Evolutionary conservation across 2,329 filamentous ascomycete species (phyloP), one percentile per base, ranked within the genome.

Genomic region (Penicillium sp.): DNA sequence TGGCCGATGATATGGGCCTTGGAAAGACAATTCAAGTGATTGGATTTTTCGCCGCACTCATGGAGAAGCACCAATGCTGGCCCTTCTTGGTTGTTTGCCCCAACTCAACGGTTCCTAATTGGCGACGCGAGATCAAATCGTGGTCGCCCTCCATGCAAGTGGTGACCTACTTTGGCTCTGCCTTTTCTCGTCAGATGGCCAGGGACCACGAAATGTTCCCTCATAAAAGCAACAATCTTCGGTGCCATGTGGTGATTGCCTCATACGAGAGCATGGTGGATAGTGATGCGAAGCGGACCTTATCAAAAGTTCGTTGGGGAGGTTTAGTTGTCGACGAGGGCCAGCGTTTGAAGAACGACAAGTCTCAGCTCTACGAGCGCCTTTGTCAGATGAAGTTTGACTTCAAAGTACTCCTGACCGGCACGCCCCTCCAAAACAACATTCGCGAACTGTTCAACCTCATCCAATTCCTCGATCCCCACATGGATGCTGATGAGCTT

Each of bases 1-100:
- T 96, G 5, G 92, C 92, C 0, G 92, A 98, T 57, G 92, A 98
- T 59, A 98, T 98, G 92, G 92, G 92, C 27, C 76, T 98, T 2
- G 92, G 92, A 20, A 98, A 98, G 69, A 98, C 92, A 0, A 86
- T 98, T 20, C 92, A 98, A 60, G 80, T 95, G 35, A 84, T 96
- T 43, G 79, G 82, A 2, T 77, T 95, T 45, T 75, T 96, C 43
- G 80, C 85, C 1, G 80, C 82, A 0, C 66, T 96, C 25, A 73
- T 83, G 15, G 74, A 83, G 44, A 75, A 81, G 35, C 74, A 78
- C 55, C 71, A 77, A 56, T 92, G 87, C 63, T 96, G 85, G 76
- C 92, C 92, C 0, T 96, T 95, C 58, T 72, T 98, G 11, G 75
- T 96, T 2, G 87, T 95, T 2, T 90, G 94, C 0, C 92, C 92